Evolutionary conservation across 257 asterid species (phyloP), one percentile per base, ranked within the genome.

Genomic region (Leonotis leonurus): DNA sequence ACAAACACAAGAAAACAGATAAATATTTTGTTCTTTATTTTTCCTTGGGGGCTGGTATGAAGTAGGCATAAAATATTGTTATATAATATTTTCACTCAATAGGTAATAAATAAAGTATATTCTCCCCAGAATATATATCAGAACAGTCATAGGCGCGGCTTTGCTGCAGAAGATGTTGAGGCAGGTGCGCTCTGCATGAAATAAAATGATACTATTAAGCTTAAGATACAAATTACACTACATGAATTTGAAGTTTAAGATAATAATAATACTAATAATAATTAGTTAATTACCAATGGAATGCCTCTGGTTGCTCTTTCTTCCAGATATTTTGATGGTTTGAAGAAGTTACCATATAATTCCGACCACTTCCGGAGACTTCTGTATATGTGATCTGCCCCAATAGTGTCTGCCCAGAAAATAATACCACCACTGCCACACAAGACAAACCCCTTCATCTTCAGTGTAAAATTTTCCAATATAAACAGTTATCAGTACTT

Each of bases 381-480:
- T 74, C 56, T 80, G 70, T 82, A 81, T 61, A 93, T 73, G 65
- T 71, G 74, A 69, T 72, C 85, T 61, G 96, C 97, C 12, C 99
- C 99, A 61, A 93, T 71, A 26, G 81, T 74, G 81, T 93, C 99
- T 6, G 95, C 99, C 99, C 99, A 93, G 83, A 80, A 93, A 60
- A 93, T 58, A 40, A 93, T 72, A 44, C 99, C 99, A 30, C 99
- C 99, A 36, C 99, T 93, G 94, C 80, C 35, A 64, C 73, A 60
- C 56, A 63, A 77, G 22, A 78, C 43, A 35, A 35, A 14, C 22
- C n/a, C n/a, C n/a, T n/a, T n/a, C 18, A 16, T 14, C 32, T 26
- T 67, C 52, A 51, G 73, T 46, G 45, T 53, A 30, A 12, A 6
- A 8, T 54, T 40, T 57, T 11, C 57, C 53, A 24, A 45, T 40